Conservation (phyloP, 2,329 filamentous ascomycete genomes). For the Thielaviopsis punctulata region DNA sequence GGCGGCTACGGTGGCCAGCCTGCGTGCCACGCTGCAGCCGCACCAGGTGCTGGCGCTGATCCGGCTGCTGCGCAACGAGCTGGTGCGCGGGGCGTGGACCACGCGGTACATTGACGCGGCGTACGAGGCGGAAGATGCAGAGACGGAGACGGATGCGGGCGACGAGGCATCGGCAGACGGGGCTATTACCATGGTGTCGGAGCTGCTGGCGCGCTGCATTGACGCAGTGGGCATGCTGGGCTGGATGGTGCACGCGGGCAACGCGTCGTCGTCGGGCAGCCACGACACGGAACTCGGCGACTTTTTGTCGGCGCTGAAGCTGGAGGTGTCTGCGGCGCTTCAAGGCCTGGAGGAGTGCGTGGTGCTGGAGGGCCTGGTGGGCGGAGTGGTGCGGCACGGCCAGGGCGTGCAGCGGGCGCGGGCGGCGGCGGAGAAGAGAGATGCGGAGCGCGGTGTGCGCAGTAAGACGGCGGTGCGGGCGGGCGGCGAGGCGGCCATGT, state of each 20-base stretch:
- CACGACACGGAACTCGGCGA: slow-evolving; percentile 40
- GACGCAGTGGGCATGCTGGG: slow-evolving; percentile 60
- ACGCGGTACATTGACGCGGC: slow-evolving; percentile 48
- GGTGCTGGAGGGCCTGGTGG: slow-evolving; percentile 44
- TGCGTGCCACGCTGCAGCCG: slow-evolving; percentile 46
- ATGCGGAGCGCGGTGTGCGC: background rate
- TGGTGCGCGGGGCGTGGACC: slow-evolving; percentile 62
- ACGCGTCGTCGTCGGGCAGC: slow-evolving; percentile 23
- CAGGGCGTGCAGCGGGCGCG: slow-evolving; percentile 17
- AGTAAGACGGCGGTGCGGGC: background rate
- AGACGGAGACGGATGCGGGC: slow-evolving; percentile 24
- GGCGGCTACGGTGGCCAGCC: slow-evolving; percentile 39
- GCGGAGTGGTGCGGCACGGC: slow-evolving; percentile 48
- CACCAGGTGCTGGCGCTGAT: slow-evolving; percentile 57
- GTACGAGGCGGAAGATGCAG: slow-evolving; percentile 16
- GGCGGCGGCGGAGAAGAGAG: background rate
- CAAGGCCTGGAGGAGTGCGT: slow-evolving; percentile 55
- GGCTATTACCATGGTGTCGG: slow-evolving; percentile 52
- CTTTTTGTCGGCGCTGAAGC: slow-evolving; percentile 46
- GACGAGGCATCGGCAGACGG: slow-evolving; percentile 40
- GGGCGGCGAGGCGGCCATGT: slow-evolving; percentile 20
- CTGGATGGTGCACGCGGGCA: slow-evolving; percentile 44
- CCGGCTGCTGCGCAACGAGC: slow-evolving; percentile 53
- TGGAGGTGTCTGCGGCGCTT: slow-evolving; percentile 53
- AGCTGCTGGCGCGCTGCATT: slow-evolving; percentile 54